These are phyloP conservation scores for Penicillium sp. DNA, from an alignment of 2,329 filamentous ascomycete species.

Conservation along the genomic window DNA sequence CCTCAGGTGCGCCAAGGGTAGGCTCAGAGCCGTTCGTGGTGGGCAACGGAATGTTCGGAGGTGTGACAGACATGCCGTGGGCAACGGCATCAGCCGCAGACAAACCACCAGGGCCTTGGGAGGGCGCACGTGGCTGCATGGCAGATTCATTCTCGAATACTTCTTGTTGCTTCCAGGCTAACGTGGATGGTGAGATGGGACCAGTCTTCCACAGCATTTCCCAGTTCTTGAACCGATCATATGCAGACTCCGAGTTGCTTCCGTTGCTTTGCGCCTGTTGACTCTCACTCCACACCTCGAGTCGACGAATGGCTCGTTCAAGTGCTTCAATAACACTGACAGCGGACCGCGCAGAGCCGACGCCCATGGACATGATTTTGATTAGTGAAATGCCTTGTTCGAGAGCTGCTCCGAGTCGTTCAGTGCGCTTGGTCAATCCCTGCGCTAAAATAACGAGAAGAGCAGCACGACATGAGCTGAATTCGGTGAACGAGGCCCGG, in stretches of 20 bases:
- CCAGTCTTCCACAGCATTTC: conserved; percentile 50
- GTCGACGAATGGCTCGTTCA: conserved; percentile 48
- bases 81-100: conserved; percentile 14
- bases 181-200: conserved; percentile 33
- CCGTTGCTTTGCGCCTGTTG: conserved; percentile 30
- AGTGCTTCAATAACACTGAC: conserved; percentile 55
- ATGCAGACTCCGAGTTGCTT: conserved; percentile 47
- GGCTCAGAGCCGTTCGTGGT: conserved; percentile 3
- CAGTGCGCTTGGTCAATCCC: conserved; percentile 40
- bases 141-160: conserved; percentile 10
- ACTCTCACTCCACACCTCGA: conserved; percentile 45
- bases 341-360: conserved; percentile 53
- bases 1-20: conserved; percentile 6
- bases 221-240: conserved; percentile 53
- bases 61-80: conserved; percentile 23
- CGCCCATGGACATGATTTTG: conserved; percentile 54
- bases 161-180: conserved; percentile 27
- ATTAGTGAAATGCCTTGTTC: conserved; percentile 52
- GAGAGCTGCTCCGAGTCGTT: conserved; percentile 46
- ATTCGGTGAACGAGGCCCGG: conserved; percentile 56
- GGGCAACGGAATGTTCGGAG: conserved; percentile 11
- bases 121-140: conserved; percentile 7
- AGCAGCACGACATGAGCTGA: conserved; percentile 55
- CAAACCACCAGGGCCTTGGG: conserved; percentile 8
- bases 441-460: conserved; percentile 49